These are phyloP conservation scores for Lachnum nothofagi DNA, from an alignment of 2,329 filamentous ascomycete genomes.

Conservation along the genomic window DNA sequence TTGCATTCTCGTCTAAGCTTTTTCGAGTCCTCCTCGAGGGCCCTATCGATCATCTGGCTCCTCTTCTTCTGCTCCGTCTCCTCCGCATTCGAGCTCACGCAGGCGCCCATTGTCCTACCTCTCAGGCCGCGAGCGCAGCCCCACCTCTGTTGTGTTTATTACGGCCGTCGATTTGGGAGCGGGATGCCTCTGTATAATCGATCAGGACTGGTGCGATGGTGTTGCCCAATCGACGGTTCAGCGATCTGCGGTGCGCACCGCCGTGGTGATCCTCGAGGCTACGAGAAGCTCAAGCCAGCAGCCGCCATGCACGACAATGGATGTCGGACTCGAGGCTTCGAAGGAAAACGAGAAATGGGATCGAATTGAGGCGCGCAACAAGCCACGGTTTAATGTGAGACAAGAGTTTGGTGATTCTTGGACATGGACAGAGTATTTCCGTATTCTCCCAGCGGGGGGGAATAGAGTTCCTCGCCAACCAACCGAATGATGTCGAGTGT, in stretches of 20 bases:
- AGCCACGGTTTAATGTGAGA: conserved; percentile 22
- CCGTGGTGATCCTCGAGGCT: conserved; percentile 13
- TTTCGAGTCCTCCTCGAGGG: conserved; percentile 89
- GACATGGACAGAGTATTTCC: conserved; percentile 26
- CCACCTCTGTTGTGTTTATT: conserved; percentile 17
- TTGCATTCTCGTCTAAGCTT: conserved; percentile 96
- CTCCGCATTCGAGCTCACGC: conserved; percentile 78
- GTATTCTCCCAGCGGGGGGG: conserved; percentile 1
- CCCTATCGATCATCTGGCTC: conserved; percentile 91
- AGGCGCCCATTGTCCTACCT: conserved; percentile 70
- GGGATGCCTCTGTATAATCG: neutral
- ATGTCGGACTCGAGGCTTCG: conserved; percentile 8
- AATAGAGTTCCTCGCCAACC: conserved; percentile 1
- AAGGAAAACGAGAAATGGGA: no score
- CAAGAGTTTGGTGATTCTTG: conserved; percentile 36
- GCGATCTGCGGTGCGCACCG: conserved; percentile 1
- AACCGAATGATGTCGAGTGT: neutral
- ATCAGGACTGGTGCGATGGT: neutral
- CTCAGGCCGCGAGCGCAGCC: conserved; percentile 29
- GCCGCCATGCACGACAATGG: conserved; percentile 11
- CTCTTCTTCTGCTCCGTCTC: conserved; percentile 92
- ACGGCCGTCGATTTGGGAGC: conserved; percentile 1
- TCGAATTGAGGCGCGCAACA: conserved; percentile 5
- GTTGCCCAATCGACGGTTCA: neutral
- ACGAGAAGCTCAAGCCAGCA: conserved; percentile 10